Evolutionary conservation across 2,329 filamentous ascomycete species (phyloP), one percentile per base, ranked within the genome.

Genomic region (Penicillium aurantiogriseum): DNA sequence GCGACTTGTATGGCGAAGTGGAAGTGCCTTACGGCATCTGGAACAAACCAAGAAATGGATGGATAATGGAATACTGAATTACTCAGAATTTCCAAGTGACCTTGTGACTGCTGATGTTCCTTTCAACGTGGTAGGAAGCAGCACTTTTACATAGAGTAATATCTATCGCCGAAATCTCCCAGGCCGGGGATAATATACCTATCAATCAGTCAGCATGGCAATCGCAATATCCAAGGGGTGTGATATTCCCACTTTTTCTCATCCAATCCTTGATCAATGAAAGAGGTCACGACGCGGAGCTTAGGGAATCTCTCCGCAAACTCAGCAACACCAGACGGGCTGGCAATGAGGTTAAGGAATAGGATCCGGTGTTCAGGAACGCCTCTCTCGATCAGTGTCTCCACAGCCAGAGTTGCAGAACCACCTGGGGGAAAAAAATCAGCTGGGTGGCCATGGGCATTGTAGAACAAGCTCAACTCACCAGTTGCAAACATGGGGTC

Each of bases 401-500:
- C 91, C 19, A 97, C 92, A 31, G 94, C 94, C 90, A 99, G 96
- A 56, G 92, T 94, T 51, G 94, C 94, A 57, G 92, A 97, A 46
- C 94, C 94, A 66, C 93, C 92, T 94, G 57, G 39, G 2, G 1
- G 2, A 35, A 47, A 46, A n/a, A 27, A 43, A 47, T 63, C 15
- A 69, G 63, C 36, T 57, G 38, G 40, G 27, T 25, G 25, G 4
- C 15, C 10, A 38, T 35, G 47, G 35, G 7, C 21, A 47, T 27
- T 49, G 21, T 21, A 50, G 13, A 33, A 50, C 21, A 59, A 11
- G 27, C 5, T 47, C 25, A 33, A 56, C 61, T 64, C 77, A 92
- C 91, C 92, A 66, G 94, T 99, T 57, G 94, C 94, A 77, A 99
- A 92, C 94, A 99, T 99, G n/a, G 94, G 94, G 73, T 99, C 94